Evolutionary conservation across 2,329 filamentous ascomycete species (phyloP).

Genomic region (Botrytis fragariae): DNA sequence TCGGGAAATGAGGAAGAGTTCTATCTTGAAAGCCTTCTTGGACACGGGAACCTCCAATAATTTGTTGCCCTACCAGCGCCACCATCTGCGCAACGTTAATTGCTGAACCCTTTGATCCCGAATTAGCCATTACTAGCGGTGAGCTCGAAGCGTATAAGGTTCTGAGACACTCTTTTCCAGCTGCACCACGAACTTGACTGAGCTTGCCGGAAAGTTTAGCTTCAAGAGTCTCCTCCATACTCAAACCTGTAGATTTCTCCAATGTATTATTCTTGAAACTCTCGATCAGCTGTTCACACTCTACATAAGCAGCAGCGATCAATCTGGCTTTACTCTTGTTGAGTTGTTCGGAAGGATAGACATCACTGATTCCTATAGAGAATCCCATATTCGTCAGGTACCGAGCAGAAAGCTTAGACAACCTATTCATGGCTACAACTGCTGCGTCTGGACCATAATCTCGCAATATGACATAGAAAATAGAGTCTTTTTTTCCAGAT

Average conservation of each 20-base stretch:
- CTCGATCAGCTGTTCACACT: conserved; percentile 80
- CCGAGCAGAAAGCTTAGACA: conserved; percentile 86
- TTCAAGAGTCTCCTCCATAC: conserved; percentile 88
- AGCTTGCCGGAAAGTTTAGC: conserved; percentile 88
- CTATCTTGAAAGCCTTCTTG: conserved; percentile 95
- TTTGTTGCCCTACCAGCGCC: conserved; percentile 93
- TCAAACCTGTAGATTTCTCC: conserved; percentile 82
- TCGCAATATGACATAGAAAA: conserved; percentile 94
- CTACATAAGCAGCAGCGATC: conserved; percentile 72
- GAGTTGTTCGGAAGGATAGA: conserved; percentile 75
- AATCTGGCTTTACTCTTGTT: conserved; percentile 71
- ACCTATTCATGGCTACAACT: conserved; percentile 86
- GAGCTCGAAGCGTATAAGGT: conserved; percentile 90
- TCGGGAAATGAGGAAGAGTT: conserved; percentile 91
- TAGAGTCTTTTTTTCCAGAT: conserved; percentile 93
- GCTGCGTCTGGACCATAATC: conserved; percentile 91
- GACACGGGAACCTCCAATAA: conserved; percentile 91
- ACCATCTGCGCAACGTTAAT: conserved; percentile 99
- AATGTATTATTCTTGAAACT: conserved; percentile 78
- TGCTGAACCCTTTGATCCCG: conserved; percentile 92
- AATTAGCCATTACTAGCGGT: conserved; percentile 94
- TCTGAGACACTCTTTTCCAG: conserved; percentile 85
- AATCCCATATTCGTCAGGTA: conserved; percentile 89
- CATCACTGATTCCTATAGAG: conserved; percentile 93
- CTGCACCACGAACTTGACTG: conserved; percentile 85